Percentiles rank a stretch among this genome's conserved stretches.
Evolutionary conservation across 208 protist species (phyloP).

Genomic region (Endotrypanum monterogeii): DNA sequence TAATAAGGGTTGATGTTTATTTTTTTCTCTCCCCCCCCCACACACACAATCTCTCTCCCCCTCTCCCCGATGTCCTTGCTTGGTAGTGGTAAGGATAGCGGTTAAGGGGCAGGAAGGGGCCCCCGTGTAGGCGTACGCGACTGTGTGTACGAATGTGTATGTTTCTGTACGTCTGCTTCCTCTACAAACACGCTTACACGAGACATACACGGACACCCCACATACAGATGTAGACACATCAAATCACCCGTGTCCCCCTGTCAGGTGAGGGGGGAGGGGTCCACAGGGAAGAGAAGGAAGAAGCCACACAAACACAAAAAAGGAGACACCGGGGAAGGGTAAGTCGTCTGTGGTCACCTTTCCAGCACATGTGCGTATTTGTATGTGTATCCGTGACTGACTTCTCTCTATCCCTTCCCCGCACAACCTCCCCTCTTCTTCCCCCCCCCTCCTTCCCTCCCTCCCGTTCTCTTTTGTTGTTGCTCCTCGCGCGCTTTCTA

Average conservation of each 20-base stretch:
- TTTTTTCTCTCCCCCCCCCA: too few species aligned
- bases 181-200: neutral
- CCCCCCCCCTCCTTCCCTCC: slow-evolving; percentile 8
- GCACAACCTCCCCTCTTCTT: neutral
- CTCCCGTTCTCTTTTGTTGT: slow-evolving; percentile 10
- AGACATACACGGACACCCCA: neutral
- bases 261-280: neutral
- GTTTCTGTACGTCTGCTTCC: neutral
- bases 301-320: neutral
- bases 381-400: neutral
- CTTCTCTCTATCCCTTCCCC: neutral
- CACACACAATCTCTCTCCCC: neutral
- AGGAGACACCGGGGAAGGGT: neutral
- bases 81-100: too few species aligned
- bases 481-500: neutral
- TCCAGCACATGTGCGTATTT: neutral
- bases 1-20: too few species aligned
- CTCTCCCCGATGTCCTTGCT: slow-evolving; percentile 1
- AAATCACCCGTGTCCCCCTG: neutral
- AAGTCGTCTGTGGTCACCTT: neutral
- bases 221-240: too few species aligned
- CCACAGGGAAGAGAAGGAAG: neutral
- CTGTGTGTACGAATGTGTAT: neutral
- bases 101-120: neutral
- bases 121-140: neutral